Evolutionary conservation across 192 early-diverging fungal species (phyloP), one percentile per base, ranked within the genome.

Genomic region (Backusella tarrabulga): DNA sequence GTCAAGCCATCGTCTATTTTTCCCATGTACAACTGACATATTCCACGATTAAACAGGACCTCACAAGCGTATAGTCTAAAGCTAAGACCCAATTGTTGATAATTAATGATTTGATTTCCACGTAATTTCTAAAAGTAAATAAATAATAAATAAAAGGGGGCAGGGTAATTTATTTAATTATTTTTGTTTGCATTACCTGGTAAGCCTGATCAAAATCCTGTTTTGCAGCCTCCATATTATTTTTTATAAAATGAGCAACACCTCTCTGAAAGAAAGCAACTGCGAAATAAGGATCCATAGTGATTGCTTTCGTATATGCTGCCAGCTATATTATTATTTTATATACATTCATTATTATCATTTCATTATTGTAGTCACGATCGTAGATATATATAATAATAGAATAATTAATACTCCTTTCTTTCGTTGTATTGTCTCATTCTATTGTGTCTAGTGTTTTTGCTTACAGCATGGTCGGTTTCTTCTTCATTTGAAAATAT

Each of bases 201-300:
- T 93, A 88, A 15, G 95, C 92, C 72, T 90, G 91, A 79, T 95
- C 87, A 81, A 96, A 99, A 82, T 94, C 94, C 21, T 81, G 77
- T 34, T 94, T 84, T 71, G 95, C 94, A 36, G 87, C 86, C 12
- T 89, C 79, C 77, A 95, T 91, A 21, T 91, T 84, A 36, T 91
- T 89, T 11, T 84, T 79, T 34, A 92, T 85, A 87, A 95, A 97
- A 36, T 90, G 90, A 34, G 92, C 90, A 3, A 94, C 94, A 67
- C 96, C 98, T 52, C 93, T 93, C 87, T 97, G 95, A 75, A 95
- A 97, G 83, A 95, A 96, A 15, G 96, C 96, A 23, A 96, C 92
- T 1, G 96, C 95, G 44, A 98, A 87, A 80, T 94, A 99, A 72
- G 87, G 84, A 87, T 99, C 98, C 72, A 93, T 87, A 52, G 84